phyloP scores from a whole-genome alignment of 148 eudicot genomes.

The Pharnaceum exiguum region DNA sequence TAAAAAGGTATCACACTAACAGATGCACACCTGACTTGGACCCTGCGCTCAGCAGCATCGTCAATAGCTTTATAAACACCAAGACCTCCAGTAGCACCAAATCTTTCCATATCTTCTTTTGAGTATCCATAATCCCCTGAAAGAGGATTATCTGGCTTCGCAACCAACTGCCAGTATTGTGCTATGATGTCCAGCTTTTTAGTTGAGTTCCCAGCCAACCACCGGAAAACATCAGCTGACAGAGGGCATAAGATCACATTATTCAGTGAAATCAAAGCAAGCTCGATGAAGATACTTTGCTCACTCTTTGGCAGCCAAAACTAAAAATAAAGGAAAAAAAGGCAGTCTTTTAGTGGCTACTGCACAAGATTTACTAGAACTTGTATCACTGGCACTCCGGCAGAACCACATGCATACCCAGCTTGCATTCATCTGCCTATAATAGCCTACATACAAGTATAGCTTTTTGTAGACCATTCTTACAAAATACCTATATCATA shows the following conservation, averaged over 20 bases:
- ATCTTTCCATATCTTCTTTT: slow-evolving; percentile 55
- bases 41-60: slow-evolving; percentile 71
- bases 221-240: slow-evolving; percentile 74
- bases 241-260: slow-evolving; percentile 8
- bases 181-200: slow-evolving; percentile 66
- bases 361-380: no score
- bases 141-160: slow-evolving; percentile 58
- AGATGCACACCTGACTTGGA: slow-evolving; percentile 49
- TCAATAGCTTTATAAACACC: slow-evolving; percentile 62
- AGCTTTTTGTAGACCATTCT: no score
- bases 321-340: neutral
- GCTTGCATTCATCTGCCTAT: no score
- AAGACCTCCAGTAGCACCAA: slow-evolving; percentile 71
- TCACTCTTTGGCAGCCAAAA: neutral
- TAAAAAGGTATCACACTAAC: neutral
- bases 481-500: no score
- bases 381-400: no score
- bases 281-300: neutral
- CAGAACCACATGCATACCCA: no score
- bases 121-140: slow-evolving; percentile 93
- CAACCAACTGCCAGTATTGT: slow-evolving; percentile 85
- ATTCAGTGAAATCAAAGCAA: neutral
- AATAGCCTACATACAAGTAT: no score
- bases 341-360: no score
- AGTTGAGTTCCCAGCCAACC: slow-evolving; percentile 92